These are phyloP conservation scores for Phytophthora constricta DNA, from an alignment of 352 stramenopile genomes.

Conservation along the genomic window DNA sequence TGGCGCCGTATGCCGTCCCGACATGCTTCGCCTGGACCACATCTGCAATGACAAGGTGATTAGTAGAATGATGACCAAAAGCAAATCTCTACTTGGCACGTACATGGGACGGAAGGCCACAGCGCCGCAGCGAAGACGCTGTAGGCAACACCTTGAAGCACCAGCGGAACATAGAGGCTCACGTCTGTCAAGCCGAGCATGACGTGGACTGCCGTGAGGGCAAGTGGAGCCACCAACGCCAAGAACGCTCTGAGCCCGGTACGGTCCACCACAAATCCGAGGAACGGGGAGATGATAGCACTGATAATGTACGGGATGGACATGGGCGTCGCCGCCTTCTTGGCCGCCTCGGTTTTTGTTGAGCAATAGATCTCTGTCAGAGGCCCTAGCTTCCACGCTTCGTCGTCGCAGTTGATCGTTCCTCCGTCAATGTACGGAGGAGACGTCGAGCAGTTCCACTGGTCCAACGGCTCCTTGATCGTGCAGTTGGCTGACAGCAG, in stretches of 20 bases:
- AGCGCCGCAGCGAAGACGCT: constrained; percentile 92
- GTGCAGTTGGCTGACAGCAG: constrained; percentile 76
- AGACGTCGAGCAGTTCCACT: constrained; percentile 58
- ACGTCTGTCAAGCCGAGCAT: constrained; percentile 81
- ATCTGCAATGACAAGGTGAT: constrained; percentile 40
- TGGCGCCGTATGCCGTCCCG: constrained; percentile 92
- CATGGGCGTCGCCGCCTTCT: constrained; percentile 88
- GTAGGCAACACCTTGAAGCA: constrained; percentile 93
- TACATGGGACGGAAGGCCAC: constrained; percentile 91
- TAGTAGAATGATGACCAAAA: neutral
- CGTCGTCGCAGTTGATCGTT: constrained; percentile 82
- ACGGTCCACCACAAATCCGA: constrained; percentile 92
- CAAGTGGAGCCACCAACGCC: constrained; percentile 72
- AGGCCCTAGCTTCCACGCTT: constrained; percentile 71
- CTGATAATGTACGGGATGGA: constrained; percentile 94
- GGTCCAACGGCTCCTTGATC: constrained; percentile 64
- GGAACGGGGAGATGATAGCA: constrained; percentile 86
- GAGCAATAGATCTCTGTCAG: constrained; percentile 65
- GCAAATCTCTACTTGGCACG: neutral
- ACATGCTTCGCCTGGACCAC: constrained; percentile 89
- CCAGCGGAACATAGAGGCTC: constrained; percentile 84
- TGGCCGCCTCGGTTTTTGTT: constrained; percentile 66
- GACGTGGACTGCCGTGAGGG: constrained; percentile 87
- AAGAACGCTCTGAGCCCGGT: constrained; percentile 87
- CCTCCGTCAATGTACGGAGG: constrained; percentile 70